A percentile compares a stretch with the other conserved stretches of the same genome.
These are phyloP conservation scores for Alternaria sp. DNA, from an alignment of 2,329 filamentous ascomycete species.

Conservation along the genomic window DNA sequence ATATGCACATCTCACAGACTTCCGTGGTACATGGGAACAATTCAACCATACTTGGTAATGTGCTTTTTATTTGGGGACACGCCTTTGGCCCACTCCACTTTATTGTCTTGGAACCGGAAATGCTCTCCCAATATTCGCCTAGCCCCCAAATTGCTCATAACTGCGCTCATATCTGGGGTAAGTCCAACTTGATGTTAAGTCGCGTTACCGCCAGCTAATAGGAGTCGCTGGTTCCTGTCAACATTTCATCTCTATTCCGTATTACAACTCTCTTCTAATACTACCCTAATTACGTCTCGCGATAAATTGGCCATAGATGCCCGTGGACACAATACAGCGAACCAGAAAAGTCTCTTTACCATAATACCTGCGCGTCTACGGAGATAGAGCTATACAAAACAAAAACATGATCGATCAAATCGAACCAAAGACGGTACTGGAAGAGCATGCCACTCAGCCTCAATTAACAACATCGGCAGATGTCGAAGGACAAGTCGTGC, in stretches of 20 bases:
- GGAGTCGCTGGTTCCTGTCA: not conserved
- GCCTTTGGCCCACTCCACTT: not conserved
- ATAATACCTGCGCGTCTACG: not conserved
- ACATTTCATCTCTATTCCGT: not conserved
- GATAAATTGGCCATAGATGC: not conserved
- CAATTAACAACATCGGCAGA: constrained; percentile 15
- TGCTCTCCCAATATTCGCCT: not conserved
- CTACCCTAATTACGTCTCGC: too few species aligned
- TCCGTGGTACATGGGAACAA: not conserved
- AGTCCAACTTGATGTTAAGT: not conserved
- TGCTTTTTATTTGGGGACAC: not conserved
- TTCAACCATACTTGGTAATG: not conserved
- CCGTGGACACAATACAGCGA: not conserved
- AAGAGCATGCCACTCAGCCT: not conserved
- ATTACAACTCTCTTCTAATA: not conserved
- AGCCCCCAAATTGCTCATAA: not conserved
- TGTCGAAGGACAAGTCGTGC: constrained; percentile 22
- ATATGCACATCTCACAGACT: not conserved
- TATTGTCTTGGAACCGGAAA: not conserved
- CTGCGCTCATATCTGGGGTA: not conserved
- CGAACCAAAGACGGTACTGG: not conserved
- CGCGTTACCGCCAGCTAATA: not conserved
- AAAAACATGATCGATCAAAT: not conserved
- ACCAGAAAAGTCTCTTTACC: not conserved
- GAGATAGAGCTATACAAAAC: not conserved